Evolutionary conservation across 495 filamentous ascomycete genomes (phyloP), one percentile per base, ranked within the genome.

Genomic region (Penicillium mononematosum): DNA sequence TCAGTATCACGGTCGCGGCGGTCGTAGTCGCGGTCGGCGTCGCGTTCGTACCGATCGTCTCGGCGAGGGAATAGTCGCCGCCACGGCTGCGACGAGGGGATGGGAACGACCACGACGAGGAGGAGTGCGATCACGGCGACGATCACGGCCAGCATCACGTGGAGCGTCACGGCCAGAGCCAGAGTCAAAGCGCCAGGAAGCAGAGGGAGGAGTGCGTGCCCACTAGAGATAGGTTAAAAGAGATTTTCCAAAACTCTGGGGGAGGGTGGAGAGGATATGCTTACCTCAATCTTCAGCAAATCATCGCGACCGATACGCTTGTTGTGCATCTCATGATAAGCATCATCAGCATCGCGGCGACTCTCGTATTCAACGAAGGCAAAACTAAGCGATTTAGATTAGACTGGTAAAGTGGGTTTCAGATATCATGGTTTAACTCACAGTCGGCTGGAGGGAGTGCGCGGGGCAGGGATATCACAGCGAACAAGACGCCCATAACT

Each of bases 311-410:
- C 92, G 64, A 99, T 92, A 52, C 94, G 90, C 84, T 96, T 96
- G 78, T 97, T 97, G 73, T 99, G 94, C 95, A 99, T 98, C 75
- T 99, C 94, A 74, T 98, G 91, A 70, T 99, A 99, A 32, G 94
- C 94, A 82, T 99, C 94, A 77, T 99, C 94, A 45, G 94, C 92
- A 82, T 99, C 94, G 65, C 94, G 95, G 64, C 94, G 91, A 74
- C 91, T 96, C 79, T 99, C 94, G 74, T 99, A 99, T 76, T 99
- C 94, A 50, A 99, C 94, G 76, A 99, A 99, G 17, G 94, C 94
- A 72, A 99, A 99, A 57, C 94, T 98, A 50, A 41, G 53, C 50
- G 16, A 42, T 38, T 41, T 2, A 8, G 20, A 71, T 65, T 61
- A 62, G 56, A 58, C 46, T 56, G 14, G 22, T 38, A 17, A 50